Base-by-base conservation (phyloP, 2,329 filamentous ascomycete species). In the Leptodontidium sp. region DNA sequence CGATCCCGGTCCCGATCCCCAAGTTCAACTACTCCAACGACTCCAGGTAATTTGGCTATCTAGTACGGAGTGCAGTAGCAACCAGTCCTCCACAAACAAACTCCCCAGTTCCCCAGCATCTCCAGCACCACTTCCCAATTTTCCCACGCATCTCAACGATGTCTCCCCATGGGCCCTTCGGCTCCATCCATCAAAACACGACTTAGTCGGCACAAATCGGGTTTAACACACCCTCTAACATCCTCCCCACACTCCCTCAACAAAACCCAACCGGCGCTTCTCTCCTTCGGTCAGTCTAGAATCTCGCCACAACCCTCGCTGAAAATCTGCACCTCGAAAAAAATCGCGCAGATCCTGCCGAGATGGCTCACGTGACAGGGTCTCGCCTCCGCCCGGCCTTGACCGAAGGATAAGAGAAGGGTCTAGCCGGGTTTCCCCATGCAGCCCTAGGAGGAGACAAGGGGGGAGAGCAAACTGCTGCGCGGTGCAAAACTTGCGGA, bases 281-380 rank as follows among this genome's bases (percentile, higher is more conserved):
- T 62, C 59, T 21, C 24, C n/a, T 38, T 21, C 29, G 14, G 1
- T 6, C 24, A 32, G 32, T 21, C 21, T 21, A 21, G 21, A 26
- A 21, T 62, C 43, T 62, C 59, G 59, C 59, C 29, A 32, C 43
- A 62, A 62, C 40, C 26, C 26, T 62, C 59, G 59, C 59, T 49
- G 43, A 62, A 50, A 47, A 32, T 0, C 9, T 7, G 21, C 49
- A 21, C 9, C 6, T 29, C 32, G 40, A 12, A 11, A 62, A 32
- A 47, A 62, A 47, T 62, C 40, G 59, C 40, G 43, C 59, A 62
- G 2, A 49, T 29, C 9, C 24, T 21, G 2, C 53, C 4, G 8
- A 52, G 4, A 5, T 6, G 26, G 49, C 11, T 62, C 59, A 62
- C 59, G 59, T 62, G 59, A 12, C 1, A 1, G 7, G 29, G 21